A percentile compares a stretch with the other conserved stretches of the same genome.
phyloP scores from a whole-genome alignment of 2,329 filamentous ascomycete genomes.

The Tolypocladium tropicale region DNA sequence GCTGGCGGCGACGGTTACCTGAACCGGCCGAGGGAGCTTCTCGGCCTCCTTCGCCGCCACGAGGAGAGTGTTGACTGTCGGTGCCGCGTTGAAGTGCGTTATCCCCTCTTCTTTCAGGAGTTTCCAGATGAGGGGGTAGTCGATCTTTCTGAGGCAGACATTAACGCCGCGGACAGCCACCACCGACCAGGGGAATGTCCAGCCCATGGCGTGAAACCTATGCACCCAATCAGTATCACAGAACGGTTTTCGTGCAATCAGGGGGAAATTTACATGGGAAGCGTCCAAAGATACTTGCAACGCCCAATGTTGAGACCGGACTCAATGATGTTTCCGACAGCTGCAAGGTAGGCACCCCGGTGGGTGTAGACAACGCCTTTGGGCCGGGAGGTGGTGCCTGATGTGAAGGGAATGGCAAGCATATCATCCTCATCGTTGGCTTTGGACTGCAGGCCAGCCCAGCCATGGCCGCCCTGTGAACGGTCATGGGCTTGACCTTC shows the following conservation, averaged over 20 bases:
- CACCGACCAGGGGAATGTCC: conserved; percentile 90
- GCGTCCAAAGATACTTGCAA: conserved; percentile 80
- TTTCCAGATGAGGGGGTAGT: conserved; percentile 88
- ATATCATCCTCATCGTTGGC: conserved; percentile 66
- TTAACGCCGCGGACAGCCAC: conserved; percentile 90
- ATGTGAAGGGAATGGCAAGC: conserved; percentile 86
- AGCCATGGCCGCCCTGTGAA: conserved; percentile 57
- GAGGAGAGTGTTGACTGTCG: conserved; percentile 90
- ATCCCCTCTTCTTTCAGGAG: conserved; percentile 77
- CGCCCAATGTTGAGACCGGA: conserved; percentile 68
- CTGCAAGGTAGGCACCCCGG: conserved; percentile 74
- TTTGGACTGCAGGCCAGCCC: conserved; percentile 65
- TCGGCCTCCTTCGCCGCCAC: conserved; percentile 71
- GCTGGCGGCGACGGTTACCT: conserved; percentile 85
- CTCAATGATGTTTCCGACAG: conserved; percentile 79
- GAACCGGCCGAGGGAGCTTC: conserved; percentile 57
- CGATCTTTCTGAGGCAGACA: conserved; percentile 88
- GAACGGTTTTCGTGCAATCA: too few species aligned
- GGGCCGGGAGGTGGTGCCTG: conserved; percentile 80
- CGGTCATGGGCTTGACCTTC: conserved; percentile 69
- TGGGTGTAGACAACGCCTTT: conserved; percentile 94
- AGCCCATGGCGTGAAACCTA: conserved; percentile 59
- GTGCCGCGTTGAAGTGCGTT: conserved; percentile 92
- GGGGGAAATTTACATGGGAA: conserved; percentile 64
- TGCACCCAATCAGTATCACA: background rate